Evolutionary conservation across 345 rosid species (phyloP), one percentile per base, ranked within the genome.

Genomic region (Hirschfeldia incana): DNA sequence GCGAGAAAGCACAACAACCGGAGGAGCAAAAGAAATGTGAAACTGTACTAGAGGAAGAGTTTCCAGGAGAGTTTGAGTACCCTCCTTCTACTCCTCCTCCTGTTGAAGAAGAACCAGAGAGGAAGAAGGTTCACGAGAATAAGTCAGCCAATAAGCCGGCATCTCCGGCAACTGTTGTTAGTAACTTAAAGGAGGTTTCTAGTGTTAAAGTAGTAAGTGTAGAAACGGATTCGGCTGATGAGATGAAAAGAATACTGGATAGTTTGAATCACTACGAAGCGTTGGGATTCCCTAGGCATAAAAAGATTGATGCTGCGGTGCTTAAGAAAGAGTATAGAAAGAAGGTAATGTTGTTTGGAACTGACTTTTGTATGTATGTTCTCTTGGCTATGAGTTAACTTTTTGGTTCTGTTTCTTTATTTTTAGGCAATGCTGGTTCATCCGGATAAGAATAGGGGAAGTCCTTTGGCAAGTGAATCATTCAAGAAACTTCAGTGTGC

Each of bases 361-460:
- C 7, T 55, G 29, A 32, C 10, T 70, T 36, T 55, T 70, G 74
- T 17, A 55, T 55, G 74, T 17, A 55, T 33, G 11, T 58, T 21
- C 17, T 3, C 53, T 21, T 55, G 53, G 65, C 30, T 36, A 7
- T 21, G 74, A 17, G 65, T 46, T 46, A 46, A 46, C 58, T 34
- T 55, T 33, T 27, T 63, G 33, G 32, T 66, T 26, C 15, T 65
- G 4, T 34, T 36, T 65, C 27, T 80, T 4, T 80, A 7, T 69
- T 59, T 17, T 79, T 65, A 95, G 99, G 99, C 99, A 72, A 95
- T 90, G 98, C 88, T 93, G 80, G 99, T 95, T 67, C 99, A 95
- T 88, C 99, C 99, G 8, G 99, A 93, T 87, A 95, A 95, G 84
- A 95, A 95, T 78, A 87, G 86, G 96, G 98, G 99, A 77, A 91